A percentile compares a stretch with the other conserved stretches of the same genome.
These are phyloP conservation scores for Helotiales sp. DNA, from an alignment of 2,329 filamentous ascomycete species.

Conservation along the genomic window DNA sequence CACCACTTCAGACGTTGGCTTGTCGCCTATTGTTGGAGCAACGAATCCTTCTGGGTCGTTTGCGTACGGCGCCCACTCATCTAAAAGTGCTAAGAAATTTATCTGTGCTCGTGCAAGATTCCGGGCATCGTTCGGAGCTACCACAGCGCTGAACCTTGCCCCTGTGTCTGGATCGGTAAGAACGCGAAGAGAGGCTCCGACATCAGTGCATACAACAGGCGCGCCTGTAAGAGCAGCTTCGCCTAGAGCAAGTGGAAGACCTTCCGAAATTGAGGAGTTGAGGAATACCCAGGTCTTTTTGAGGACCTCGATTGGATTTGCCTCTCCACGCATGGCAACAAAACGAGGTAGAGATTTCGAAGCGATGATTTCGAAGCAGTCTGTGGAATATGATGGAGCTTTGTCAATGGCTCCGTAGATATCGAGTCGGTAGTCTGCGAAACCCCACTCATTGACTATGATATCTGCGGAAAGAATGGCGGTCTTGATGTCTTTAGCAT, in stretches of 20 bases:
- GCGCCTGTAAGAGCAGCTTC: constrained; percentile 60
- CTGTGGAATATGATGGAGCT: constrained; percentile 63
- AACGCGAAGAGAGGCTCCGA: constrained; percentile 59
- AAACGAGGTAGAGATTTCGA: constrained; percentile 36
- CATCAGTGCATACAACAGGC: constrained; percentile 61
- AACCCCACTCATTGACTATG: constrained; percentile 68
- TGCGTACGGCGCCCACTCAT: constrained; percentile 63
- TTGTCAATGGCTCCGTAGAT: constrained; percentile 69
- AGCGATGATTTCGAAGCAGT: constrained; percentile 53
- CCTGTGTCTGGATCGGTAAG: constrained; percentile 57
- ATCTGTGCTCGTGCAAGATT: constrained; percentile 66
- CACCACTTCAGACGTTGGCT: constrained; percentile 55
- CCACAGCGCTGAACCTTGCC: constrained; percentile 61
- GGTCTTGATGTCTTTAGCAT: constrained; percentile 64
- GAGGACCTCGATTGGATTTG: constrained; percentile 49
- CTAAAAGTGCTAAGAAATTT: constrained; percentile 64
- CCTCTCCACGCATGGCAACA: constrained; percentile 46
- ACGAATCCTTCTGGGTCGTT: constrained; percentile 39
- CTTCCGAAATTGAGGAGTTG: constrained; percentile 61
- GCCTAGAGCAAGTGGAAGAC: constrained; percentile 59
- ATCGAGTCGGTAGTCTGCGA: constrained; percentile 64
- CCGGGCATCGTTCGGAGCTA: constrained; percentile 66
- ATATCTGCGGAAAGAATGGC: constrained; percentile 68
- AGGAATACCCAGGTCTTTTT: constrained; percentile 30
- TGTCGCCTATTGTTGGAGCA: constrained; percentile 25